Evolutionary conservation across 2,329 filamentous ascomycete species (phyloP).

Genomic region (Trichoderma cornu-damae): DNA sequence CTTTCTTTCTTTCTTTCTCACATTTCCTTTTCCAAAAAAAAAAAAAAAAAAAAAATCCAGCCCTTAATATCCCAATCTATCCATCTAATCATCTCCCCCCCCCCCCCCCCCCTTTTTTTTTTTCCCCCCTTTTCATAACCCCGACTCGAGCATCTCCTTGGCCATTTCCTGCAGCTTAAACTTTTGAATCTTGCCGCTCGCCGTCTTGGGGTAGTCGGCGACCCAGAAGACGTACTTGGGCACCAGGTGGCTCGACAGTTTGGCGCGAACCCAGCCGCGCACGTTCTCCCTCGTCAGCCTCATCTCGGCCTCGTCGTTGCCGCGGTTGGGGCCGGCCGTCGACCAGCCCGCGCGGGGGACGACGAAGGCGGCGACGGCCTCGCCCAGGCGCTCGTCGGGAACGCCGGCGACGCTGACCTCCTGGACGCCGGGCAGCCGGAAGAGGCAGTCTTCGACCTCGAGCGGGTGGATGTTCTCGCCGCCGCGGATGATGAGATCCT

Average conservation of each 20-base stretch:
- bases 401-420: slow-evolving; percentile 83
- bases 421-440: slow-evolving; percentile 62
- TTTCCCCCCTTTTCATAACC: background rate
- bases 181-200: slow-evolving; percentile 96
- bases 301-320: slow-evolving; percentile 25
- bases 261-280: slow-evolving; percentile 64
- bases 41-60: background rate
- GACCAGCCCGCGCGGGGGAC: slow-evolving; percentile 41
- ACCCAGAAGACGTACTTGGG: slow-evolving; percentile 90
- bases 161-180: slow-evolving; percentile 72
- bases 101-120: background rate
- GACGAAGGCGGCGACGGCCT: slow-evolving; percentile 81
- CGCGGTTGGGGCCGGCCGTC: slow-evolving; percentile 22
- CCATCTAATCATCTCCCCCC: background rate
- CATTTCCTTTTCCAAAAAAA: too few relatives aligned
- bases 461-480: slow-evolving; percentile 95
- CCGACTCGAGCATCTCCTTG: slow-evolving; percentile 31
- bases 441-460: slow-evolving; percentile 84
- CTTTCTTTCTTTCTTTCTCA: too few relatives aligned
- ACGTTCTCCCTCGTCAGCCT: slow-evolving; percentile 55
- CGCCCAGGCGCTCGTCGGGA: slow-evolving; percentile 76
- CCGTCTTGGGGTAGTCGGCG: slow-evolving; percentile 84
- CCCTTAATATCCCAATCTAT: background rate
- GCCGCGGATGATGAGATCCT: slow-evolving; percentile 90
- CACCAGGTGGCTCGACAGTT: slow-evolving; percentile 69